Percentiles rank a stretch among this genome's conserved stretches.
phyloP scores from a whole-genome alignment of 768 basidiomycete species.

The Psilocybe tampanensis region DNA sequence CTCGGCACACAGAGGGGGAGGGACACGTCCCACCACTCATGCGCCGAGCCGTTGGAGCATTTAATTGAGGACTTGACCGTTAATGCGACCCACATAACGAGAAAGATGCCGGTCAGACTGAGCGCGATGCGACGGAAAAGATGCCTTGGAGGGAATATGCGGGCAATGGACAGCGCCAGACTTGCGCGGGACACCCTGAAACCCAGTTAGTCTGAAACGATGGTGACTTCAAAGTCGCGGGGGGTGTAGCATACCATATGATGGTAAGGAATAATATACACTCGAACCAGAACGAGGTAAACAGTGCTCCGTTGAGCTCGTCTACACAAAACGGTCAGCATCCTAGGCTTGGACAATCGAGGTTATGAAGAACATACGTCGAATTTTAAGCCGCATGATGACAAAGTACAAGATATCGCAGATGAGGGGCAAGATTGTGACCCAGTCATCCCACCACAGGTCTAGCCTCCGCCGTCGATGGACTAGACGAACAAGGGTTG shows the following conservation, averaged over 20 bases:
- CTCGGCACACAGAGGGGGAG: not conserved
- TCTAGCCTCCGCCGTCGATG: too few relatives aligned
- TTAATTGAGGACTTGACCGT: not conserved
- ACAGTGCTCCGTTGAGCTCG: not conserved
- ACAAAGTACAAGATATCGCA: slow-evolving; percentile 14
- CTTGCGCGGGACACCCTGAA: slow-evolving; percentile 14
- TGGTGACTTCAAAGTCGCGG: not conserved
- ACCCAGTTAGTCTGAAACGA: not conserved
- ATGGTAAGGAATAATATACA: too few relatives aligned
- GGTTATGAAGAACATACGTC: slow-evolving; percentile 6
- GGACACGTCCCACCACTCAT: not conserved
- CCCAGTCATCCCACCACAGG: slow-evolving; percentile 28
- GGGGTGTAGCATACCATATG: slow-evolving; percentile 2
- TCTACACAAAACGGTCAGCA: not conserved
- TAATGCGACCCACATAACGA: slow-evolving; percentile 1
- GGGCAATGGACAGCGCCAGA: too few relatives aligned
- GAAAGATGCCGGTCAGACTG: slow-evolving; percentile 5
- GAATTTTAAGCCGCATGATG: slow-evolving; percentile 12
- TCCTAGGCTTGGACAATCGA: not conserved
- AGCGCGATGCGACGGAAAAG: slow-evolving; percentile 1
- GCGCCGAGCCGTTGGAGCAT: not conserved
- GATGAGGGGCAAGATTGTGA: slow-evolving; percentile 18
- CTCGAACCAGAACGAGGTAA: slow-evolving; percentile 3
- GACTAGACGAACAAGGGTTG: too few relatives aligned
- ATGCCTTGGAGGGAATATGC: too few relatives aligned